Conservation (phyloP, 225 moss, liverwort and hornwort genomes). For the Sphagnum tenellum region DNA sequence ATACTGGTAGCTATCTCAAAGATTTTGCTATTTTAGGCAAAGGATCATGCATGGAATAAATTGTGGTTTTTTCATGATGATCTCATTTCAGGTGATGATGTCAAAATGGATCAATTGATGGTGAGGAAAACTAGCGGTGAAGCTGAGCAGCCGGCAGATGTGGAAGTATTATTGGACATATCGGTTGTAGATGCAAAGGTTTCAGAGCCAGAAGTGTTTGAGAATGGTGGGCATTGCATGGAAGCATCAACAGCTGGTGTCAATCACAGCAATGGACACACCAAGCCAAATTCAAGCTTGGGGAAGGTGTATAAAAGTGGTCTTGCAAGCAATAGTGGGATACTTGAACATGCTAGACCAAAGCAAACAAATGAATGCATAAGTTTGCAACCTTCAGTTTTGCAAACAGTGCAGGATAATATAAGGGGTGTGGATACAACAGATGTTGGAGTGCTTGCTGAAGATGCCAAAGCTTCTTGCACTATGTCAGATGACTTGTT, state of each 20-base stretch:
- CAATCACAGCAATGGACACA: constrained; percentile 22
- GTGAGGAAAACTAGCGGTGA: constrained; percentile 24
- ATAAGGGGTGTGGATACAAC: too few species aligned
- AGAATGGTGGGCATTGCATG: constrained; percentile 10
- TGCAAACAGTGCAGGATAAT: too few species aligned
- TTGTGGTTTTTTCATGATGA: too few species aligned
- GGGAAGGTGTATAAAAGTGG: constrained; percentile 5
- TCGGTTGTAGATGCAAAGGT: constrained; percentile 6
- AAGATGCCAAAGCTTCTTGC: too few species aligned
- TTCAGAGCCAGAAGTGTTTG: constrained; percentile 5
- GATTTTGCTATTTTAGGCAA: too few species aligned
- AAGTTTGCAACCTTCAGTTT: too few species aligned
- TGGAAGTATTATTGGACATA: constrained; percentile 11
- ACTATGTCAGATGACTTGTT: too few species aligned
- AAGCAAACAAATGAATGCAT: constrained; percentile 6
- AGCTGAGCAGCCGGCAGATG: constrained; percentile 43
- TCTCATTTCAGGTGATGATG: neutral
- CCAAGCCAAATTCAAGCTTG: constrained; percentile 5
- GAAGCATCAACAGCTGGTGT: constrained; percentile 16
- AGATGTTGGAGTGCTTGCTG: too few species aligned
- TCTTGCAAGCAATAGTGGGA: neutral
- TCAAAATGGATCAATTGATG: constrained; percentile 14
- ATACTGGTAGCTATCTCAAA: too few species aligned
- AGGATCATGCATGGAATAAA: too few species aligned
- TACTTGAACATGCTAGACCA: constrained; percentile 21